These are phyloP conservation scores for Mortierella sp. DNA, from an alignment of 371 early-diverging fungal species.

Conservation along the genomic window DNA sequence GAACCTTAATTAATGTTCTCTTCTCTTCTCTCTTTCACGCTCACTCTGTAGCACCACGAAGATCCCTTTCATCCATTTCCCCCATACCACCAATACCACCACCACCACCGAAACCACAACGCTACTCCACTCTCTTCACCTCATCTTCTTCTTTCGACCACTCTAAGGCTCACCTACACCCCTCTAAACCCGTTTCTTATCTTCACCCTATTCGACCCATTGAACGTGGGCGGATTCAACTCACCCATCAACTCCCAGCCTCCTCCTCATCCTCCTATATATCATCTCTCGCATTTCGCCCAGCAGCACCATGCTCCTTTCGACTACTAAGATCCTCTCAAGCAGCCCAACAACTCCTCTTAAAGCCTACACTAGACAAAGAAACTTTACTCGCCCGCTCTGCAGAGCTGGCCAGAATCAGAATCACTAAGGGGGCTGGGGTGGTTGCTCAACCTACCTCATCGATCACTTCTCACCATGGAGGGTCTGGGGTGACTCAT, in stretches of 20 bases:
- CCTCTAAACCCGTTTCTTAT: neutral
- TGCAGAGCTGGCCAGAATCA: conserved; percentile 28
- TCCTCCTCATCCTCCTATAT: neutral
- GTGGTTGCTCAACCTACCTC: neutral
- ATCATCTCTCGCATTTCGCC: neutral
- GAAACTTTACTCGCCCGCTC: conserved; percentile 25
- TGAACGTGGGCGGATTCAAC: no score
- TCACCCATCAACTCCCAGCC: neutral
- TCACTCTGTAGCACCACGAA: neutral
- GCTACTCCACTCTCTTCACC: neutral
- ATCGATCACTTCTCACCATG: neutral
- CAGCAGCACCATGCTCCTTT: conserved; percentile 9
- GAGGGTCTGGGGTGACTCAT: neutral
- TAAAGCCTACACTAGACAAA: conserved; percentile 20
- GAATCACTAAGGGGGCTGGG: conserved; percentile 12
- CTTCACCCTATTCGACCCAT: no score
- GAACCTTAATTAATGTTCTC: neutral
- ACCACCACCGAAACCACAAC: neutral
- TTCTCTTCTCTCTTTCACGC: neutral
- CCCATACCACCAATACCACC: neutral
- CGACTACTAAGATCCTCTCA: conserved; percentile 16
- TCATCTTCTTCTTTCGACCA: neutral
- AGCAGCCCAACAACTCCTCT: conserved; percentile 8
- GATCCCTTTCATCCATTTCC: neutral
- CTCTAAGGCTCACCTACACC: neutral